Base-by-base conservation (phyloP, 2,329 filamentous ascomycete species). In the Fusarium odoratissimum region DNA sequence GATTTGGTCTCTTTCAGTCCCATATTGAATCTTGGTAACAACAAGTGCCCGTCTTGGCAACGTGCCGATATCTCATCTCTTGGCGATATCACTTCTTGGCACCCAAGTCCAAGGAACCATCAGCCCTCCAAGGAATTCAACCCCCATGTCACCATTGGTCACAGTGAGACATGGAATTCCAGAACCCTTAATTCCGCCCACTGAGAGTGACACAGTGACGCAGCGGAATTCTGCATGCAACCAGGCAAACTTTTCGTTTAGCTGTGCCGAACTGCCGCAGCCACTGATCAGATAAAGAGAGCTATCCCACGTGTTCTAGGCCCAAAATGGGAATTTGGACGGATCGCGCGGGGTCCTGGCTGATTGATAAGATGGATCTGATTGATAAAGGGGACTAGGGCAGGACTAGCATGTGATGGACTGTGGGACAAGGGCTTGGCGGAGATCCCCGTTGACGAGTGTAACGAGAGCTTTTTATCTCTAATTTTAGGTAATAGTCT, bases 321-420 rank as follows among this genome's bases (percentile, higher is more conserved):
- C 54, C 40, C 8, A 25, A 45, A 45, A 56, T 16, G 54, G 54
- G n/a, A 33, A 35, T 8, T 33, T 25, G 19, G 9, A 38, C 38
- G 54, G 54, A 46, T 21, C 8, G 30, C 30, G 54, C n/a, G 54
- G 54, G 54, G 38, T 56, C 13, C 30, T 21, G 23, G 30, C n/a
- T 46, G 54, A 56, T 56, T 56, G 54, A 56, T 56, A 56, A 56
- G 54, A 56, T 56, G 54, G 49, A 56, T 56, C 40, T 35, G 54
- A 56, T 56, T 56, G 54, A 56, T 56, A 56, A 46, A 31, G 17
- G 9, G 8, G 30, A 9, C 54, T 56, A 56, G 49, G 30, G n/a
- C 23, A 49, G 30, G 46, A 31, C n/a, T 33, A 49, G 30, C 38
- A 56, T 56, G 54, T 55, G 28, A 51, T 19, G 17, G 31, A 25